Evolutionary conservation across 192 early-diverging fungal species (phyloP), one percentile per base, ranked within the genome.

Genomic region (Oehlia diaphana): DNA sequence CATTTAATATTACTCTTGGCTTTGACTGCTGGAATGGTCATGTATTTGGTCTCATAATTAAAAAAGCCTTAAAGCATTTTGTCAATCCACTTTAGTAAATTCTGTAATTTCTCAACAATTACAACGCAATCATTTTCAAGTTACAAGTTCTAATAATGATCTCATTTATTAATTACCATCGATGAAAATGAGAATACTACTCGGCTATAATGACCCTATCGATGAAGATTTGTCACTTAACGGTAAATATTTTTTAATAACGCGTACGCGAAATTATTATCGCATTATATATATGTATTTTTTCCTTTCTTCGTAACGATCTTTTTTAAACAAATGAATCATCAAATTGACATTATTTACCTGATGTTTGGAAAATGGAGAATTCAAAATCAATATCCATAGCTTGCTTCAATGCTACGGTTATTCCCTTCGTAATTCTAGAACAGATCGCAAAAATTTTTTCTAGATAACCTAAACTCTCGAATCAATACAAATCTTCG

Each of bases 1-100:
- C 77, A 3, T 78, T 71, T 62, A 78, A 78, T 26, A 69, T 71
- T 61, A 49, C 77, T 10, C 33, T 78, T 8, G 67, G 67, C 13
- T 78, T 70, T 37, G 67, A 26, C 26, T 26, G 77, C n/a, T 78
- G 77, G 77, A 19, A 78, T 35, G 77, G 67, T 21, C 14, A 62
- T 9, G 28, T 78, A 9, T 70, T 78, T 7, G 67, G 68, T 58
- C 77, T 67, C 21, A 71, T 71, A 13, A 78, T 78, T 49, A 78
- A 78, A 49, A 68, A 70, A 78, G 67, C 50, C 16, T 78, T 78
- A 2, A 21, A 58, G n/a, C 16, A 21, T 58, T 21, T 58, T 58
- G 16, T 21, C 53, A 58, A 58, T 19, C 19, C 4, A 53, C 50
- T 53, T 53, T 53, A 19, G 14, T 69, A 37, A 69, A 39, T 37